Percentiles rank a stretch among this genome's conserved stretches.
phyloP scores from a whole-genome alignment of 228 moss, liverwort and hornwort species.

The Sphagnum magellanicum region DNA sequence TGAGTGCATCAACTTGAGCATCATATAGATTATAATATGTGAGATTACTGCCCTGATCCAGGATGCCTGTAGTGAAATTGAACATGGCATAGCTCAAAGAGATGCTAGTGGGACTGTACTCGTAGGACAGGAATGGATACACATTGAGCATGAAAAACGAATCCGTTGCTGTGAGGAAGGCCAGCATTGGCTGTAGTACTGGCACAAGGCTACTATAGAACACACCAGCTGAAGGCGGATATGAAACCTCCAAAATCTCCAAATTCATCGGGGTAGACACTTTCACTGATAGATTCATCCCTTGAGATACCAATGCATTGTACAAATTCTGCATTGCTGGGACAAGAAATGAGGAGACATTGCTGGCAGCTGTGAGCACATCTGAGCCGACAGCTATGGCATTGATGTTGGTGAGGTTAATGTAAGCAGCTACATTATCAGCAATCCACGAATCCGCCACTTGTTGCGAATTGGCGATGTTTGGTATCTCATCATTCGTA shows the following conservation, averaged over 20 bases:
- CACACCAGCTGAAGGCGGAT: constrained; percentile 61
- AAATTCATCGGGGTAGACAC: constrained; percentile 63
- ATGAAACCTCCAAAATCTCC: constrained; percentile 38
- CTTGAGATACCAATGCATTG: constrained; percentile 29
- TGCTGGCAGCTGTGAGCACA: constrained; percentile 42
- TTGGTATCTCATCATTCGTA: constrained; percentile 64
- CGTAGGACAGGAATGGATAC: constrained; percentile 62
- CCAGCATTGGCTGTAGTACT: constrained; percentile 47
- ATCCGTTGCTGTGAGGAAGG: constrained; percentile 42
- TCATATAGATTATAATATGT: constrained; percentile 52
- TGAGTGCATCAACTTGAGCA: constrained; percentile 55
- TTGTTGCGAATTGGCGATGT: constrained; percentile 34
- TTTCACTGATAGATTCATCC: constrained; percentile 49
- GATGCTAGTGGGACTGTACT: constrained; percentile 34
- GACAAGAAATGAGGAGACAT: constrained; percentile 38
- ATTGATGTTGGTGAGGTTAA: constrained; percentile 50
- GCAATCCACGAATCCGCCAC: constrained; percentile 64
- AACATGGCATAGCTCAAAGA: constrained; percentile 53
- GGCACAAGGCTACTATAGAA: constrained; percentile 41
- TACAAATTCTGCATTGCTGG: constrained; percentile 76
- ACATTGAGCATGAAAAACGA: constrained; percentile 78
- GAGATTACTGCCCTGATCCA: constrained; percentile 25
- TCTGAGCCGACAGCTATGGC: constrained; percentile 76
- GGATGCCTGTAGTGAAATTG: constrained; percentile 23
- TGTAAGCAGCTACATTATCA: constrained; percentile 46